phyloP scores from a whole-genome alignment of 192 early-diverging fungal species.

The Podila verticillata region DNA sequence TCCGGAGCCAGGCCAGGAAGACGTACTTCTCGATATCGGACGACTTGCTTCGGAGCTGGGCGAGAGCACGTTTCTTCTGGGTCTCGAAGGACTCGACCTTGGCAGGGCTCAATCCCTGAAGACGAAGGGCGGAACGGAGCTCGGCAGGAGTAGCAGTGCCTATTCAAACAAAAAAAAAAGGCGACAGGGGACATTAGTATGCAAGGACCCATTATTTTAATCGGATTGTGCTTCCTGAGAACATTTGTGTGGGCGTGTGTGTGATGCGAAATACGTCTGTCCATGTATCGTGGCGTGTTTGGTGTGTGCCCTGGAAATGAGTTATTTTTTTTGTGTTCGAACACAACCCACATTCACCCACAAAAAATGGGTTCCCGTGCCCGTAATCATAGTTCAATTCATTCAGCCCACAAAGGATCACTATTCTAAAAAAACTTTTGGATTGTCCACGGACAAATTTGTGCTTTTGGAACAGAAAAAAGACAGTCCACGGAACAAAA shows the following conservation, averaged over 20 bases:
- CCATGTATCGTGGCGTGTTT: background rate
- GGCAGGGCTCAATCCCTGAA: slow-evolving; percentile 78
- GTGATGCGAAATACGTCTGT: background rate
- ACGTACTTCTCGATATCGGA: slow-evolving; percentile 84
- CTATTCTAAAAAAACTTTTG: slow-evolving; percentile 14
- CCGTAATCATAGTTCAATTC: slow-evolving; percentile 3
- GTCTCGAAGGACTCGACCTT: slow-evolving; percentile 76
- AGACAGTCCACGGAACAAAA: background rate
- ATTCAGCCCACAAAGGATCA: slow-evolving; percentile 7
- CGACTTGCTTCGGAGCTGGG: slow-evolving; percentile 74
- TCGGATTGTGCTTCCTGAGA: background rate
- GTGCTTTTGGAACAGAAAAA: background rate
- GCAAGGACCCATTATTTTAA: background rate
- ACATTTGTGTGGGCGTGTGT: background rate
- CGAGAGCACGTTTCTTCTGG: slow-evolving; percentile 80
- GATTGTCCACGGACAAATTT: background rate
- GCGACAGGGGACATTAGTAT: background rate
- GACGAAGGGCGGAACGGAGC: slow-evolving; percentile 64
- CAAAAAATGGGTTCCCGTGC: background rate
- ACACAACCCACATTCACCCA: no score
- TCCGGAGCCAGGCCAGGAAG: slow-evolving; percentile 85
- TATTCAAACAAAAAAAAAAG: slow-evolving; percentile 15
- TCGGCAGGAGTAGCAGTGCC: slow-evolving; percentile 67
- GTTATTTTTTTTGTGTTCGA: background rate
- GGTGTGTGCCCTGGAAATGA: no score